A percentile compares a stretch with the other conserved stretches of the same genome.
Conservation (phyloP, 495 filamentous ascomycete species). For the Parathielavia appendiculata region DNA sequence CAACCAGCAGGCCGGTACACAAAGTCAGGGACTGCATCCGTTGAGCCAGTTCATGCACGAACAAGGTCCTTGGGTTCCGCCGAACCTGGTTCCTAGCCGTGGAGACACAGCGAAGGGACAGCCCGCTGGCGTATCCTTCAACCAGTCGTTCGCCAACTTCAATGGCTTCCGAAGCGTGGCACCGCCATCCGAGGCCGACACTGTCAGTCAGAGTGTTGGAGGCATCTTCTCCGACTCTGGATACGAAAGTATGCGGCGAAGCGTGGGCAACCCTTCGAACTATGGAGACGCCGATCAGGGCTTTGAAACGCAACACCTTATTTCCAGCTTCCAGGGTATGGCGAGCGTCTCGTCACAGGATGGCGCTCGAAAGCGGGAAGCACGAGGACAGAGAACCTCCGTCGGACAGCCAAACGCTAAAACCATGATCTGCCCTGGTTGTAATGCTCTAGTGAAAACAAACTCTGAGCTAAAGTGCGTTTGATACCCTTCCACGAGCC, state of each 20-base stretch:
- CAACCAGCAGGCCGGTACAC: background rate
- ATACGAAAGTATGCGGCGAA: conserved; percentile 50
- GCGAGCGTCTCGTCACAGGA: conserved; percentile 1
- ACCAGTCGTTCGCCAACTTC: conserved; percentile 4
- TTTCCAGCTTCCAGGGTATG: conserved; percentile 26
- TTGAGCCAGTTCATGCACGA: conserved; percentile 13
- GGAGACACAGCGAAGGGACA: background rate
- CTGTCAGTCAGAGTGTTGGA: conserved; percentile 42
- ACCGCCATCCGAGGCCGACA: conserved; percentile 53
- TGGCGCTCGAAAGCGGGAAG: conserved; percentile 5
- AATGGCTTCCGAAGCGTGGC: conserved; percentile 22
- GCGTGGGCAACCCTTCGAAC: conserved; percentile 46
- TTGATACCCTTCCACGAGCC: background rate
- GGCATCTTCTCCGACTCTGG: conserved; percentile 55
- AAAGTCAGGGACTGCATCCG: background rate
- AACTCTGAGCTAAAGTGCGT: conserved; percentile 47
- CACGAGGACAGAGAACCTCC: conserved; percentile 2
- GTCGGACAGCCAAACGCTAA: conserved; percentile 20
- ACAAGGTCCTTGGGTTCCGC: conserved; percentile 3
- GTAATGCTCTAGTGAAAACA: conserved; percentile 39
- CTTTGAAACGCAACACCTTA: conserved; percentile 37
- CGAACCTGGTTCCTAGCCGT: background rate
- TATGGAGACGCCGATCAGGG: conserved; percentile 36
- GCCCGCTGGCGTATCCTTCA: background rate
- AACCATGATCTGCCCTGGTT: conserved; percentile 30